These are phyloP conservation scores for Prosopis cineraria DNA, from an alignment of 306 rosid genomes.

Conservation along the genomic window DNA sequence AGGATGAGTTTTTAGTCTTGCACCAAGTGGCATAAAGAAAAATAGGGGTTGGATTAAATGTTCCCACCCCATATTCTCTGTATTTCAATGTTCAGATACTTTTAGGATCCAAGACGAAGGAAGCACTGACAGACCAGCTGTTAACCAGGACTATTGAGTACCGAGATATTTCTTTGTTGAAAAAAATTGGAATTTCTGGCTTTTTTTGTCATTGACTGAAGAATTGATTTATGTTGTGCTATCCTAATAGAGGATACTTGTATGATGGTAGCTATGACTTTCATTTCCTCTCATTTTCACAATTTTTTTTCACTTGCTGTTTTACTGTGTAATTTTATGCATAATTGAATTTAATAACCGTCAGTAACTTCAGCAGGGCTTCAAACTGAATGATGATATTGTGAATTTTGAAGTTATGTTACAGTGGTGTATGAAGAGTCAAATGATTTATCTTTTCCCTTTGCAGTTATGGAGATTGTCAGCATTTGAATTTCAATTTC, in stretches of 20 bases:
- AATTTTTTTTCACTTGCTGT: conserved; percentile 20
- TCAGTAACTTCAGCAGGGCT: background rate
- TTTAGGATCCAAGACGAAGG: conserved; percentile 5
- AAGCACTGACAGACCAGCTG: conserved; percentile 7
- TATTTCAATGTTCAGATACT: conserved; percentile 19
- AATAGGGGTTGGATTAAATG: background rate
- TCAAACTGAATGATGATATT: conserved; percentile 4
- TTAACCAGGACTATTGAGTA: background rate
- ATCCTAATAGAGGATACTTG: conserved; percentile 8
- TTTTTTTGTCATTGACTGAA: conserved; percentile 8
- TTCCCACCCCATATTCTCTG: conserved; percentile 3
- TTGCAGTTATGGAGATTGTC: conserved; percentile 86
- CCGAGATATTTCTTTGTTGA: conserved; percentile 5
- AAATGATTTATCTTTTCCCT: conserved; percentile 10
- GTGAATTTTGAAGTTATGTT: background rate
- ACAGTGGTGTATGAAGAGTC: background rate
- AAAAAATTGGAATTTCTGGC: conserved; percentile 1
- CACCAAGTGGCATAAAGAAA: background rate
- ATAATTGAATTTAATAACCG: conserved; percentile 1
- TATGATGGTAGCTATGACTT: conserved; percentile 15
- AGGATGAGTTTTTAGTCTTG: background rate
- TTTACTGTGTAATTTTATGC: conserved; percentile 12
- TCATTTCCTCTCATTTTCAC: conserved; percentile 5
- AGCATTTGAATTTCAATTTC: conserved; percentile 67
- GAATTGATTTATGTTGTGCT: conserved; percentile 7